Evolutionary conservation across 345 rosid species (phyloP).

Genomic region (Eucalyptus cloeziana): DNA sequence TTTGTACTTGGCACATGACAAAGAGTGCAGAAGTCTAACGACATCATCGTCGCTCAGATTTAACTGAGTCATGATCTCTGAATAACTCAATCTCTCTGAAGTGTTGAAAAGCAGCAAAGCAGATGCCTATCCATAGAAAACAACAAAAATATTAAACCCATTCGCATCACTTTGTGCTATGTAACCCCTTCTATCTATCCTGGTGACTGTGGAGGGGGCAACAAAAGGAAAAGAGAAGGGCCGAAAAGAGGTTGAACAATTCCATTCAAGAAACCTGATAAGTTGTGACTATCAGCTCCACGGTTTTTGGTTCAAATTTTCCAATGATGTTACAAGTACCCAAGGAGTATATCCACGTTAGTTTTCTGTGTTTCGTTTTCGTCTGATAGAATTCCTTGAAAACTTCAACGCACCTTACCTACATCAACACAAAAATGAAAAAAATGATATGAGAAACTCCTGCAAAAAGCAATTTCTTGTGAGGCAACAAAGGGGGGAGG

Average conservation of each 20-base stretch:
- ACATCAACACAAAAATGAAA: neutral
- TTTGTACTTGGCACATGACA: slow-evolving; percentile 42
- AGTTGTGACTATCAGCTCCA: slow-evolving; percentile 57
- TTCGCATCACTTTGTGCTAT: neutral
- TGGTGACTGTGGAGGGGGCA: neutral
- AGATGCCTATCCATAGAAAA: slow-evolving; percentile 29
- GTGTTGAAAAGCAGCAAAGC: slow-evolving; percentile 51
- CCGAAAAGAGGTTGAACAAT: neutral
- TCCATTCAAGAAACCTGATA: slow-evolving; percentile 30
- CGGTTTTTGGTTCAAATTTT: slow-evolving; percentile 46
- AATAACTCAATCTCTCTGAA: slow-evolving; percentile 47
- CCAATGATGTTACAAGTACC: slow-evolving; percentile 53
- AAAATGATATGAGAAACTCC: neutral
- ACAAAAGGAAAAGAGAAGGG: neutral
- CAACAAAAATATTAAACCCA: neutral
- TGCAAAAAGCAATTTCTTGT: neutral
- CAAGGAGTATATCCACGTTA: slow-evolving; percentile 60
- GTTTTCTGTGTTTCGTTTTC: slow-evolving; percentile 49
- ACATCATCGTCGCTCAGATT: slow-evolving; percentile 52
- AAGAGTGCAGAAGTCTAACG: slow-evolving; percentile 53
- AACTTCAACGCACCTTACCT: slow-evolving; percentile 54
- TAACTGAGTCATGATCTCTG: slow-evolving; percentile 56
- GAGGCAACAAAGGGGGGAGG: neutral
- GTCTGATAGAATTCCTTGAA: slow-evolving; percentile 56
- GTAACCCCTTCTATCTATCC: neutral